Percentiles rank a stretch among this genome's conserved stretches.
Conservation (phyloP, 768 basidiomycete genomes). For the Clitopilus passeckerianus region DNA sequence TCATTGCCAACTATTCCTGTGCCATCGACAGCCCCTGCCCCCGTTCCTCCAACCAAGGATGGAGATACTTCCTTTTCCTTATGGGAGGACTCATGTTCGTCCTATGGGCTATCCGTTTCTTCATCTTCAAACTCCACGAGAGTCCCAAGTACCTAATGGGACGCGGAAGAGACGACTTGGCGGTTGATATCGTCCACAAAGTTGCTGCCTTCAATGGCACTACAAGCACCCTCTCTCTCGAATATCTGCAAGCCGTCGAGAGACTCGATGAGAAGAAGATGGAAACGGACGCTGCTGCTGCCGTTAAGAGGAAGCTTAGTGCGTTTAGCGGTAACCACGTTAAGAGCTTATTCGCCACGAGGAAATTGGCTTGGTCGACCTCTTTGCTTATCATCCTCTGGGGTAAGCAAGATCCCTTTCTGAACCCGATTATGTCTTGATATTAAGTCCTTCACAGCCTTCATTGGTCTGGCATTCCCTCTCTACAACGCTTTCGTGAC, state of each 20-base stretch:
- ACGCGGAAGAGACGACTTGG: constrained; percentile 55
- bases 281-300: constrained; percentile 11
- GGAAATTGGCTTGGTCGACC: constrained; percentile 62
- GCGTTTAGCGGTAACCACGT: constrained; percentile 36
- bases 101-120: constrained; percentile 58
- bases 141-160: constrained; percentile 72
- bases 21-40: constrained; percentile 30
- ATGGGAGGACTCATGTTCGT: constrained; percentile 70
- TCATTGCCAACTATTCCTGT: constrained; percentile 69
- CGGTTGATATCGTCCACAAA: constrained; percentile 56
- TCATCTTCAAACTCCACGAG: constrained; percentile 63
- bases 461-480: constrained; percentile 77
- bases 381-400: constrained; percentile 53
- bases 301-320: constrained; percentile 32
- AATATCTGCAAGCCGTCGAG: constrained; percentile 35
- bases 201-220: constrained; percentile 60
- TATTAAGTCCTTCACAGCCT: constrained; percentile 29
- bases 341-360: constrained; percentile 57
- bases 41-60: constrained; percentile 56
- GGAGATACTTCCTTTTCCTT: constrained; percentile 71
- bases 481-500: constrained; percentile 58
- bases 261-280: background rate
- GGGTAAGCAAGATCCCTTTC: constrained; percentile 20
- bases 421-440: background rate
- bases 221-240: constrained; percentile 41